These are phyloP conservation scores for Penicillium sp. DNA, from an alignment of 2,329 filamentous ascomycete genomes.

Conservation along the genomic window DNA sequence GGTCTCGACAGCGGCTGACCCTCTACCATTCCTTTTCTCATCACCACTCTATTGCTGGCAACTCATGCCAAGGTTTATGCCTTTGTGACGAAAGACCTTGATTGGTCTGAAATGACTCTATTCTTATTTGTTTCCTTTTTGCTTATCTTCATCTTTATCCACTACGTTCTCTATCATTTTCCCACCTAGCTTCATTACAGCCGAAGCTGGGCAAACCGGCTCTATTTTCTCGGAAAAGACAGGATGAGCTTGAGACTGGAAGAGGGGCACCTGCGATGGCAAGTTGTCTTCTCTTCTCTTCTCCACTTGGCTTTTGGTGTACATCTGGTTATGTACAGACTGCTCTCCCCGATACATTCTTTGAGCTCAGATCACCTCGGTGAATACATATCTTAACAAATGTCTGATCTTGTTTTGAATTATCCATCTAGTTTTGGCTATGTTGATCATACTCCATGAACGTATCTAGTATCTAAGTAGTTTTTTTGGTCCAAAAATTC, in stretches of 20 bases:
- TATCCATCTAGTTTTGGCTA: constrained; percentile 3
- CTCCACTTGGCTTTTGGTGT: constrained; percentile 16
- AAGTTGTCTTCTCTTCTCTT: constrained; percentile 2
- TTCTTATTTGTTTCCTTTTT: constrained; percentile 7
- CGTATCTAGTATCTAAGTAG: neutral
- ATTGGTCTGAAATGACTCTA: constrained; percentile 24
- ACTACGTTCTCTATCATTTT: constrained; percentile 2
- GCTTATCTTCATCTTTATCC: constrained; percentile 1
- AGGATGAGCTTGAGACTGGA: constrained; percentile 2
- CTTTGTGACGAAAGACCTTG: constrained; percentile 22
- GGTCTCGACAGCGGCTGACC: neutral
- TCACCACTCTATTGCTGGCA: constrained; percentile 11
- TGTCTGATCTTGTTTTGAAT: neutral
- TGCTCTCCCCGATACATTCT: constrained; percentile 5
- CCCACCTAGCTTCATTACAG: neutral
- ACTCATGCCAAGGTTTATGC: constrained; percentile 5
- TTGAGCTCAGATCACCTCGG: constrained; percentile 8
- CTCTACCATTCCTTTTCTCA: constrained; percentile 12
- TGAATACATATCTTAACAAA: constrained; percentile 18
- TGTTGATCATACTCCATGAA: constrained; percentile 4
- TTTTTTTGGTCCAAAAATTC: neutral
- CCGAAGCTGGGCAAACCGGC: constrained; percentile 2
- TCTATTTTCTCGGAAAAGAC: constrained; percentile 3
- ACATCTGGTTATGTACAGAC: constrained; percentile 27
- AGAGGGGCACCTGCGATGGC: neutral